Evolutionary conservation across 495 filamentous ascomycete species (phyloP).

Genomic region (Penicillium canescens): DNA sequence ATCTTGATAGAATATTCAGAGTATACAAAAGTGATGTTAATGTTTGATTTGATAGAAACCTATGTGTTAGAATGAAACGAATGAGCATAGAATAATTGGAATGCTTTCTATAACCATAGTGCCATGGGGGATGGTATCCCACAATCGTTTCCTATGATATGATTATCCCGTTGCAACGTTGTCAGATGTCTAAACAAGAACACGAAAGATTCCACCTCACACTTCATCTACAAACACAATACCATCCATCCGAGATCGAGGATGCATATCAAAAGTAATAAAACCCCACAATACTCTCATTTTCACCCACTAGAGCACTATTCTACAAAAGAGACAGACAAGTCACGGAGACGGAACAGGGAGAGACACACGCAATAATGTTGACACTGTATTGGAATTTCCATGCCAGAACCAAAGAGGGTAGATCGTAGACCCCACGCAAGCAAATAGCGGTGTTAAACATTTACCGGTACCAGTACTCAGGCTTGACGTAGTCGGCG

Average conservation of each 20-base stretch:
- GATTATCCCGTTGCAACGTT: too few species aligned
- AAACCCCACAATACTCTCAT: conserved; percentile 23
- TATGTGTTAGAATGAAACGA: too few species aligned
- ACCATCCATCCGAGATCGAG: too few species aligned
- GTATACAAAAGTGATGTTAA: too few species aligned
- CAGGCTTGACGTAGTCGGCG: conserved; percentile 86
- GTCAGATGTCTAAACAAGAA: not conserved
- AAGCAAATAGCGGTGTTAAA: conserved; percentile 9
- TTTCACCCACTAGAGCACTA: conserved; percentile 43
- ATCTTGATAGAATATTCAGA: too few species aligned
- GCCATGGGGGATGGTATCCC: too few species aligned
- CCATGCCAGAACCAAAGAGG: conserved; percentile 7
- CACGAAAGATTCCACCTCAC: not conserved
- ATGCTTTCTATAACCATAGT: too few species aligned
- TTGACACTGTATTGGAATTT: conserved; percentile 10
- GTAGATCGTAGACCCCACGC: conserved; percentile 1
- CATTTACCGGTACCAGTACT: conserved; percentile 76
- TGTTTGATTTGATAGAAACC: too few species aligned
- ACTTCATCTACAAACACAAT: too few species aligned
- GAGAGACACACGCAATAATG: conserved; percentile 19
- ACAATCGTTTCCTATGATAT: too few species aligned
- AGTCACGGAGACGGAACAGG: conserved; percentile 26
- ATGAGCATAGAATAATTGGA: too few species aligned
- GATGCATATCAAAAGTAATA: conserved; percentile 12
- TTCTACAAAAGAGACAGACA: conserved; percentile 44